phyloP scores from a whole-genome alignment of 768 basidiomycete species.

The Gelatoporia subvermispora region DNA sequence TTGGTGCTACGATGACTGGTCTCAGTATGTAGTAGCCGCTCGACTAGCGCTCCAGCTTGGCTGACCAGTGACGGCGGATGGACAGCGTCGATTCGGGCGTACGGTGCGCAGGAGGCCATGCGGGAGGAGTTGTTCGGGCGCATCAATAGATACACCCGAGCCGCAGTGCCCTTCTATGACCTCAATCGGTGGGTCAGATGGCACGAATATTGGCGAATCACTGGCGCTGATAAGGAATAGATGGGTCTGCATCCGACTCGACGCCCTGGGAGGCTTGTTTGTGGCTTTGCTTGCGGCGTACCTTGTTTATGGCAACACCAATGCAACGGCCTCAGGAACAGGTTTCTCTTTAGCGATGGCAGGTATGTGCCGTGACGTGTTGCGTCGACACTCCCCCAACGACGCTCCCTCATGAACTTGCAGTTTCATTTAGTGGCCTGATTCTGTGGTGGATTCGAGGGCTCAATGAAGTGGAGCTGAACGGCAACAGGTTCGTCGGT shows the following conservation, averaged over 20 bases:
- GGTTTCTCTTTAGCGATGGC: constrained; percentile 58
- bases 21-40: constrained; percentile 24
- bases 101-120: constrained; percentile 43
- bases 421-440: constrained; percentile 49
- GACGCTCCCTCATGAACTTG: not conserved
- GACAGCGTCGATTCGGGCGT: constrained; percentile 46
- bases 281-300: constrained; percentile 51
- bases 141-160: constrained; percentile 41
- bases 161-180: constrained; percentile 38
- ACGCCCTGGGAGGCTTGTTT: constrained; percentile 54
- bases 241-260: constrained; percentile 46
- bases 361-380: constrained; percentile 13
- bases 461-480: constrained; percentile 41
- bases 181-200: constrained; percentile 25
- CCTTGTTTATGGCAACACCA: constrained; percentile 40
- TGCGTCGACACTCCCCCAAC: not conserved
- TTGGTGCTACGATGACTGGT: constrained; percentile 49
- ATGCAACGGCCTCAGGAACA: constrained; percentile 34
- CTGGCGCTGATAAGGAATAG: constrained; percentile 6
- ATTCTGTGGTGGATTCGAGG: constrained; percentile 49
- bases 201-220: too few relatives aligned
- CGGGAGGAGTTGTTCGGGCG: constrained; percentile 34
- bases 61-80: constrained; percentile 18
- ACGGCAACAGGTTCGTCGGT: constrained; percentile 28
- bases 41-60: not conserved